Evolutionary conservation across 106 monocot species (phyloP).

Genomic region (Narthecium ossifragum): DNA sequence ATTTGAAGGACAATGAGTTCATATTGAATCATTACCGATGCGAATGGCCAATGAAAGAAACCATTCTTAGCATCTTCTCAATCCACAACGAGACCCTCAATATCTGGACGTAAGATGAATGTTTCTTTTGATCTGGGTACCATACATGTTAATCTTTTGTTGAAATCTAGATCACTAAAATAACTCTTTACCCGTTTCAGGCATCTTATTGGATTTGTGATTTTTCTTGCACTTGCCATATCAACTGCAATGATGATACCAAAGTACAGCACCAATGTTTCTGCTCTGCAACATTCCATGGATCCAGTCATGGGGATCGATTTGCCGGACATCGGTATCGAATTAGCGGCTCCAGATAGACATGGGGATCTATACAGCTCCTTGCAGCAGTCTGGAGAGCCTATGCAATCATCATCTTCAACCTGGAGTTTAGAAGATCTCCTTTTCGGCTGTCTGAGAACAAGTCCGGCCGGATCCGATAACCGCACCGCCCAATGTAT

Average conservation of each 20-base stretch:
- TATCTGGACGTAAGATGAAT: constrained; percentile 66
- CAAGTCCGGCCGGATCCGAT: not conserved
- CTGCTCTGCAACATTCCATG: not conserved
- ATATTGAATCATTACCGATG: constrained; percentile 50
- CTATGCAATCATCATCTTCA: not conserved
- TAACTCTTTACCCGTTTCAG: not conserved
- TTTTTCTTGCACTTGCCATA: not conserved
- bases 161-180: not conserved
- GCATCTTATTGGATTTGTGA: not conserved
- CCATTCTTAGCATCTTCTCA: constrained; percentile 67
- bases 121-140: no score
- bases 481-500: constrained; percentile 2
- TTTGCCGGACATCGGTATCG: not conserved
- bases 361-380: not conserved
- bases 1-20: constrained; percentile 78
- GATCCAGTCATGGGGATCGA: not conserved
- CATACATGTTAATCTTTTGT: not conserved
- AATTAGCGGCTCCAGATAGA: not conserved
- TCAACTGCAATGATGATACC: constrained; percentile 2
- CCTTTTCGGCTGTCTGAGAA: not conserved
- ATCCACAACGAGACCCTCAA: constrained; percentile 85
- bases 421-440: constrained; percentile 1
- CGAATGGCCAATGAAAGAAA: constrained; percentile 69
- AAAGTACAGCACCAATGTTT: not conserved
- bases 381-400: not conserved